Percentiles rank a stretch among this genome's conserved stretches.
phyloP scores from a whole-genome alignment of 2,329 filamentous ascomycete species.

The Aspergillus sclerotialis region DNA sequence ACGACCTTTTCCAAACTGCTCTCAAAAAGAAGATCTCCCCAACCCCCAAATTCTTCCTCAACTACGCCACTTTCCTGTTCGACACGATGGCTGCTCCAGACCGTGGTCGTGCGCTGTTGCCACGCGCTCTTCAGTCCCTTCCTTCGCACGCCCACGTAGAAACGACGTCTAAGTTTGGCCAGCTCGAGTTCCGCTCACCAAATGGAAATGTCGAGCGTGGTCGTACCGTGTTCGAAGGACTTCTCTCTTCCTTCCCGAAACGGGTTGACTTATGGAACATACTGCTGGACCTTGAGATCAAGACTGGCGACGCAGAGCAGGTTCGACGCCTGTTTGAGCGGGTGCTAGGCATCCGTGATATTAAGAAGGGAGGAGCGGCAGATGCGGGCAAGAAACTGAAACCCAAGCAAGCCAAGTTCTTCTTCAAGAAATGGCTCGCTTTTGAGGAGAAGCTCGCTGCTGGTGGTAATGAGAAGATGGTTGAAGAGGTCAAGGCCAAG shows the following conservation, averaged over 20 bases:
- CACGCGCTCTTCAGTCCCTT: conserved; percentile 78
- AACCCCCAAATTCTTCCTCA: conserved; percentile 76
- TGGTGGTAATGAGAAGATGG: conserved; percentile 60
- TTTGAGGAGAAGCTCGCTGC: conserved; percentile 64
- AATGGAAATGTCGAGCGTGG: conserved; percentile 84
- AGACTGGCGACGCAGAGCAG: conserved; percentile 52
- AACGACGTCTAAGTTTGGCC: conserved; percentile 80
- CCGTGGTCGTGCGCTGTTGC: conserved; percentile 69
- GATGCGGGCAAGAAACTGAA: conserved; percentile 59
- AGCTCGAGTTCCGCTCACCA: conserved; percentile 79
- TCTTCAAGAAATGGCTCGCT: conserved; percentile 87
- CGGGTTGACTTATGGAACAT: conserved; percentile 91
- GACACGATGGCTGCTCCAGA: conserved; percentile 62
- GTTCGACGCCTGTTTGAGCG: conserved; percentile 77
- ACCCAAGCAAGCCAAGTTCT: conserved; percentile 71
- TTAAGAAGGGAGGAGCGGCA: conserved; percentile 27
- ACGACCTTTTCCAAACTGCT: conserved; percentile 77
- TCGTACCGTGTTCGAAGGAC: conserved; percentile 85
- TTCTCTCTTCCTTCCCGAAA: conserved; percentile 79
- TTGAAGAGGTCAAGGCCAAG: conserved; percentile 63
- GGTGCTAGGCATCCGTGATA: conserved; percentile 46
- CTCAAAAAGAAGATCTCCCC: conserved; percentile 86
- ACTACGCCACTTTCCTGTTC: conserved; percentile 92
- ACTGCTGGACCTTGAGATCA: conserved; percentile 76
- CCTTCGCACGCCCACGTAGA: conserved; percentile 61